These are phyloP conservation scores for Trametes maxima DNA, from an alignment of 768 basidiomycete genomes.

Conservation along the genomic window DNA sequence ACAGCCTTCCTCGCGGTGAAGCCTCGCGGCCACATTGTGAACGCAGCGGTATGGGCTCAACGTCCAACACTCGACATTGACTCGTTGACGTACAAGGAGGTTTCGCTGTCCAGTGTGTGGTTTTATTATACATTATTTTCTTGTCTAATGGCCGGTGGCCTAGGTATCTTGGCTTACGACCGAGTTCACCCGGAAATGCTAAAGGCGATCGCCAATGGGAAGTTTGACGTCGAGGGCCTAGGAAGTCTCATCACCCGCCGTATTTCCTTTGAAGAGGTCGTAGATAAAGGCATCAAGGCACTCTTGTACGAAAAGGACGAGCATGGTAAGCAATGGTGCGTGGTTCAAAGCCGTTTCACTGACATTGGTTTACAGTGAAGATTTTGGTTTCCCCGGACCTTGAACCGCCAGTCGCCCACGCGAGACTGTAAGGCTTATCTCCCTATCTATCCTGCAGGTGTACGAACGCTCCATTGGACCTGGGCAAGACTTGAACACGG, in stretches of 20 bases:
- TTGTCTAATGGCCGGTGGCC: not conserved
- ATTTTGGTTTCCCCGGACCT: conserved; percentile 4
- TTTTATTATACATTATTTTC: not conserved
- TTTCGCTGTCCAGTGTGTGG: conserved; percentile 39
- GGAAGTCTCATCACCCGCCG: conserved; percentile 46
- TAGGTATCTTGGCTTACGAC: conserved; percentile 43
- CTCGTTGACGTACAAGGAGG: conserved; percentile 40
- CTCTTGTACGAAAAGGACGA: conserved; percentile 44
- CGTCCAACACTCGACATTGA: conserved; percentile 41
- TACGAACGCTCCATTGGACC: not conserved
- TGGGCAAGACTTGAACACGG: not conserved
- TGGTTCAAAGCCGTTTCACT: not conserved
- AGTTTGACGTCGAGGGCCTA: conserved; percentile 36
- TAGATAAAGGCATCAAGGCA: conserved; percentile 45
- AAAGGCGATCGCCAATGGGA: conserved; percentile 41
- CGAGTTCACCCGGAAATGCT: conserved; percentile 44
- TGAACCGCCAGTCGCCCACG: not conserved
- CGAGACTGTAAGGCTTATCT: not conserved
- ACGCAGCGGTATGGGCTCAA: conserved; percentile 48
- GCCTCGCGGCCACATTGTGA: conserved; percentile 42
- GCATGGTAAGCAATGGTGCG: conserved; percentile 35
- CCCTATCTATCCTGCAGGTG: not conserved
- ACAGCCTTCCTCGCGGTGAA: conserved; percentile 40
- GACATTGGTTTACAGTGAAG: not conserved
- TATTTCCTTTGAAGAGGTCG: conserved; percentile 44